A percentile compares a stretch with the other conserved stretches of the same genome.
These are phyloP conservation scores for Solanum piurae DNA, from an alignment of 257 asterid species.

Conservation along the genomic window DNA sequence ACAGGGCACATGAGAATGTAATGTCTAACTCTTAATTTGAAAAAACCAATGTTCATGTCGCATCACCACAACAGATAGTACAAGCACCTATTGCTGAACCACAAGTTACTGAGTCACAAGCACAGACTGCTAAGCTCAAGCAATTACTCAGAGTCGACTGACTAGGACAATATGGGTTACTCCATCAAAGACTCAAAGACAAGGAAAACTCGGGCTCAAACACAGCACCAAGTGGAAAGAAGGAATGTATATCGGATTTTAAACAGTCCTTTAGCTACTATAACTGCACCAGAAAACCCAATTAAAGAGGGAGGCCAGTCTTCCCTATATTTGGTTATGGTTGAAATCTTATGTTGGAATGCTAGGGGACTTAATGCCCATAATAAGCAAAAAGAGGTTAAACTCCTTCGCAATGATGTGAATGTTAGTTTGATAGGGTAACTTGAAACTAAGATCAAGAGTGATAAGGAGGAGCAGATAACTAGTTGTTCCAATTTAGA, in stretches of 20 bases:
- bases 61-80: neutral
- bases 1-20: neutral
- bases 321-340: neutral
- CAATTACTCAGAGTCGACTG: neutral
- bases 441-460: neutral
- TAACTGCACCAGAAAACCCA: neutral
- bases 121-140: neutral
- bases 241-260: neutral
- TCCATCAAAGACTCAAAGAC: neutral
- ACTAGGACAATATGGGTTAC: neutral
- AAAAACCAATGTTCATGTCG: neutral
- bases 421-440: neutral
- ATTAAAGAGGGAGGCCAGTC: neutral
- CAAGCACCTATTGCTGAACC: neutral
- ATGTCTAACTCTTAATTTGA: neutral
- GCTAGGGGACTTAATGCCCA: neutral
- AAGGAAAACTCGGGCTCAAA: neutral
- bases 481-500: neutral
- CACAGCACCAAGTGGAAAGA: neutral
- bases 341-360: no score
- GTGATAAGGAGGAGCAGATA: neutral
- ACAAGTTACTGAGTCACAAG: neutral
- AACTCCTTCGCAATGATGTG: neutral
- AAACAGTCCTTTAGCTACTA: neutral
- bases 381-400: neutral